Percentiles rank a stretch among this genome's conserved stretches.
phyloP scores from a whole-genome alignment of 2,329 filamentous ascomycete genomes.

The Claviceps spartinae region DNA sequence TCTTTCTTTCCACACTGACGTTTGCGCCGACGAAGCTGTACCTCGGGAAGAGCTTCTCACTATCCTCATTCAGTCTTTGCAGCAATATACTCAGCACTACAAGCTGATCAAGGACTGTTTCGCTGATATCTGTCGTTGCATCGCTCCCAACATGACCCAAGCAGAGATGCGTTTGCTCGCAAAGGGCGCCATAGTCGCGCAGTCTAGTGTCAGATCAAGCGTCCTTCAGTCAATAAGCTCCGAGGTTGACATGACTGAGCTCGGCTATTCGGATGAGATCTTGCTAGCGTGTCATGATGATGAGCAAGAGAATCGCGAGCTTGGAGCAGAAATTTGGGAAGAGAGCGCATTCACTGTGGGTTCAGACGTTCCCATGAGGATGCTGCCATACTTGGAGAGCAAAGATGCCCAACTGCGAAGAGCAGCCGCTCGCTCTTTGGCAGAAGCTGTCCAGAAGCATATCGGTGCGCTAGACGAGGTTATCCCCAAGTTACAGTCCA shows the following conservation, averaged over 20 bases:
- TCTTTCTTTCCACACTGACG: conserved; percentile 73
- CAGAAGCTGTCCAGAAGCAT: conserved; percentile 54
- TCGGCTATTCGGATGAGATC: conserved; percentile 76
- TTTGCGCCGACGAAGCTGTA: conserved; percentile 60
- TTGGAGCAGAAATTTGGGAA: conserved; percentile 86
- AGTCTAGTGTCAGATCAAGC: conserved; percentile 67
- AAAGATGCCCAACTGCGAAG: conserved; percentile 70
- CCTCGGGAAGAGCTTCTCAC: conserved; percentile 63
- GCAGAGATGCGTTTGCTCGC: conserved; percentile 66
- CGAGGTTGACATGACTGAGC: conserved; percentile 81
- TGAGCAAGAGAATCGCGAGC: conserved; percentile 69
- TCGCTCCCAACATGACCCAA: conserved; percentile 65
- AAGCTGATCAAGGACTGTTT: conserved; percentile 90
- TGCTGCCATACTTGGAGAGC: conserved; percentile 68
- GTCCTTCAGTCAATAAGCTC: conserved; percentile 81
- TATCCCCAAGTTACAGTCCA: conserved; percentile 50
- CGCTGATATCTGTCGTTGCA: conserved; percentile 68
- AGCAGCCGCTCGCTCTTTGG: conserved; percentile 69
- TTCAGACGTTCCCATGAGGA: conserved; percentile 48
- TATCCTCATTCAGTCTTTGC: conserved; percentile 68
- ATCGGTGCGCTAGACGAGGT: conserved; percentile 46
- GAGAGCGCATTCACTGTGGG: conserved; percentile 70
- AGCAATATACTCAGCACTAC: conserved; percentile 82
- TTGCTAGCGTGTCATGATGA: conserved; percentile 92
- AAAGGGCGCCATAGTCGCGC: conserved; percentile 63